These are phyloP conservation scores for Boletus rufocinnamomeus DNA, from an alignment of 768 basidiomycete genomes.

Conservation along the genomic window DNA sequence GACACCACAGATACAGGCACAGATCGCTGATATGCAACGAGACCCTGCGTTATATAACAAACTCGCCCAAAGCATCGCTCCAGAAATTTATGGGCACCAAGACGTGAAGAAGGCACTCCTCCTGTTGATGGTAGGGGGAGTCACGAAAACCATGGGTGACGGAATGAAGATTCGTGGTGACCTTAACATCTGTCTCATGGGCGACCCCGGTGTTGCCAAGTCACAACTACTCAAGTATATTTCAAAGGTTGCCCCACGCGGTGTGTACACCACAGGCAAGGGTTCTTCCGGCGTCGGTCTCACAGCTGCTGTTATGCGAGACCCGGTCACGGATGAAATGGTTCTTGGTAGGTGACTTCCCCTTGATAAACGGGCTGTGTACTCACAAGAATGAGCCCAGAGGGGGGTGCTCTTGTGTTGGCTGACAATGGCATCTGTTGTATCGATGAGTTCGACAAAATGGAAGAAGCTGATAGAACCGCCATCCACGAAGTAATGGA, in stretches of 20 bases:
- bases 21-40: constrained; percentile 64
- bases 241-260: constrained; percentile 96
- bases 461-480: constrained; percentile 97
- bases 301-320: constrained; percentile 98
- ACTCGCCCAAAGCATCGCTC: constrained; percentile 92
- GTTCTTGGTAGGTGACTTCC: constrained; percentile 73
- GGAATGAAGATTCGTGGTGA: constrained; percentile 99
- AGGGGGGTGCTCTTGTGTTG: constrained; percentile 98
- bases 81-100: constrained; percentile 96
- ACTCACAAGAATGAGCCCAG: constrained; percentile 43
- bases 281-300: constrained; percentile 99
- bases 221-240: constrained; percentile 98
- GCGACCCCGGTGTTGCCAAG: constrained; percentile 99
- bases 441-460: constrained; percentile 99
- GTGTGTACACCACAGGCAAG: constrained; percentile 97
- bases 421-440: constrained; percentile 99
- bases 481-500: constrained; percentile 99
- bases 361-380: background rate
- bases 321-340: constrained; percentile 99
- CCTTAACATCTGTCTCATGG: constrained; percentile 97
- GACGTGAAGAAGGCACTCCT: constrained; percentile 97
- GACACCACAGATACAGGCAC: constrained; percentile 76
- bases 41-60: constrained; percentile 86
- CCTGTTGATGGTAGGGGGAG: constrained; percentile 91
- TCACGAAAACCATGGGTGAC: constrained; percentile 92